Evolutionary conservation across 2,329 filamentous ascomycete genomes (phyloP).

Genomic region (Ceratocystis lukuohia): DNA sequence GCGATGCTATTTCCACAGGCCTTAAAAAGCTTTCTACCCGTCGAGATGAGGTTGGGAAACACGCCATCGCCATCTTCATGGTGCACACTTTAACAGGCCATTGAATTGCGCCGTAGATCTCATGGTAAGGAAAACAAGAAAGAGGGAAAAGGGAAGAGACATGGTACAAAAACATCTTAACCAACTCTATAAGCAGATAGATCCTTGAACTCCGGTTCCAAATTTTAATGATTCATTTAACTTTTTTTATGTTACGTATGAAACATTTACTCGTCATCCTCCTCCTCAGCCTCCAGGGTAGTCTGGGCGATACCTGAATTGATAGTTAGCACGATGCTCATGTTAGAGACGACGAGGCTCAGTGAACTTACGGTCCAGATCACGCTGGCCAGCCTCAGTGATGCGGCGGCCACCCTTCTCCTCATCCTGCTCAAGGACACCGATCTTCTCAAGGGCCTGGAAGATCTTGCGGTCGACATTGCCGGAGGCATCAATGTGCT

Average conservation of each 20-base stretch:
- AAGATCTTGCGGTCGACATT: slow-evolving; percentile 94
- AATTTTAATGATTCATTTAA: slow-evolving; percentile 16
- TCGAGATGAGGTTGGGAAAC: background rate
- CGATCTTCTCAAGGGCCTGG: slow-evolving; percentile 98
- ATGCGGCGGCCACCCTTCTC: slow-evolving; percentile 98
- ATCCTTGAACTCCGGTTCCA: slow-evolving; percentile 15
- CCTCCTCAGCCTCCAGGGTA: slow-evolving; percentile 56
- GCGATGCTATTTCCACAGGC: background rate
- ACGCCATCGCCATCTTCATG: background rate
- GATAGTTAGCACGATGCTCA: slow-evolving; percentile 10
- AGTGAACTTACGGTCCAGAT: slow-evolving; percentile 65
- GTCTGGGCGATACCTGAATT: slow-evolving; percentile 60
- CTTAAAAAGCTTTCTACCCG: background rate
- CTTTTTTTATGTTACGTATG: slow-evolving; percentile 16
- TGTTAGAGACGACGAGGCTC: too few relatives aligned
- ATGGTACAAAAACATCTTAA: slow-evolving; percentile 10
- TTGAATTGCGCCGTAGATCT: slow-evolving; percentile 6
- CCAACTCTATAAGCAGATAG: slow-evolving; percentile 11
- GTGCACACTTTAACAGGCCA: background rate
- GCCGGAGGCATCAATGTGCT: slow-evolving; percentile 92
- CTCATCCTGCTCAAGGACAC: slow-evolving; percentile 93
- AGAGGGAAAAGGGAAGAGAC: background rate
- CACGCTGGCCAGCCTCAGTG: slow-evolving; percentile 94
- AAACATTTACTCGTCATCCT: slow-evolving; percentile 49
- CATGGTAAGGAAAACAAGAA: slow-evolving; percentile 7